Percentiles rank a stretch among this genome's conserved stretches.
Conservation (phyloP, 164 flowering plant genomes). For the Cinnamomum micranthum region DNA sequence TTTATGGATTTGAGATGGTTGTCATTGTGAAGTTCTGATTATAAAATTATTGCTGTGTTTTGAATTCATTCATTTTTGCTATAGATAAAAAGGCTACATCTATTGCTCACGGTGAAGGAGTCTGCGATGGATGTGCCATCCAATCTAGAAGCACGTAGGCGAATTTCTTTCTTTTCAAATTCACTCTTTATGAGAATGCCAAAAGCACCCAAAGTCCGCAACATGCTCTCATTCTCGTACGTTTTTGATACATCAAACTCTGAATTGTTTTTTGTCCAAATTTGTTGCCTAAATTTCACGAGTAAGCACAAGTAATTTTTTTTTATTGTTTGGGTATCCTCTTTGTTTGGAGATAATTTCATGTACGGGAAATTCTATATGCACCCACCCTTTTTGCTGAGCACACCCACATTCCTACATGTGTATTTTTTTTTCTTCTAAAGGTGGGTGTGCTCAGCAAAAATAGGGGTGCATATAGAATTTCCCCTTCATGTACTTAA, state of each 20-base stretch:
- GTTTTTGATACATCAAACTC: slow-evolving; percentile 12
- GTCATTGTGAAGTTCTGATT: neutral
- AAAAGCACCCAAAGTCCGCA: slow-evolving; percentile 92
- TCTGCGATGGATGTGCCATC: slow-evolving; percentile 99
- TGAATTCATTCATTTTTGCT: slow-evolving; percentile 6
- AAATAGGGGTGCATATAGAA: too few relatives aligned
- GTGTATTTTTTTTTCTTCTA: too few relatives aligned
- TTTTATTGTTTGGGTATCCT: too few relatives aligned
- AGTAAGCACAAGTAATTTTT: neutral
- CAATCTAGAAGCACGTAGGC: slow-evolving; percentile 91
- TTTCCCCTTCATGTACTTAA: too few relatives aligned
- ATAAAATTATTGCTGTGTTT: neutral
- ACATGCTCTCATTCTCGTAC: slow-evolving; percentile 98
- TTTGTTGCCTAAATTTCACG: neutral
- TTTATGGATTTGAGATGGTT: neutral
- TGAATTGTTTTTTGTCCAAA: neutral
- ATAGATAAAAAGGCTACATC: slow-evolving; percentile 72
- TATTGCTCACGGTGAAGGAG: slow-evolving; percentile 89
- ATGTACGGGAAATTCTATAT: too few relatives aligned
- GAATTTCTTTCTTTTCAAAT: slow-evolving; percentile 91
- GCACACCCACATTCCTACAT: too few relatives aligned
- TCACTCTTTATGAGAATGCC: slow-evolving; percentile 99
- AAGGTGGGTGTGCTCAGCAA: too few relatives aligned
- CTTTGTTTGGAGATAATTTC: too few relatives aligned
- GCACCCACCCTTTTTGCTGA: too few relatives aligned